Evolutionary conservation across 31 red algal genomes (phyloP).

Genomic region (Odonthalia washingtoniensis): DNA sequence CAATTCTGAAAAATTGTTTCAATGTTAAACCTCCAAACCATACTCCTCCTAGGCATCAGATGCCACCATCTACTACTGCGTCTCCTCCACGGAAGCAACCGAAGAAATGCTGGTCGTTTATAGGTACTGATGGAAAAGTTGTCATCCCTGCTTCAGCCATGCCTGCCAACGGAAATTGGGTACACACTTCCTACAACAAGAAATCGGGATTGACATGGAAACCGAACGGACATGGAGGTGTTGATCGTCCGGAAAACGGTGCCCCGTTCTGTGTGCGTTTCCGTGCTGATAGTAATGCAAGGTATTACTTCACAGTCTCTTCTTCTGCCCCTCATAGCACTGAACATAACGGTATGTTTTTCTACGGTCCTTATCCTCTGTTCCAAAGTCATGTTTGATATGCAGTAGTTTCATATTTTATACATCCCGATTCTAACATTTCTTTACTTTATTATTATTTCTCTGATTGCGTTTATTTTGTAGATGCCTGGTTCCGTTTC

Average conservation of each 20-base stretch:
- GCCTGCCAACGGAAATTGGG: neutral
- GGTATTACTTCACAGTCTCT: constrained; percentile 40
- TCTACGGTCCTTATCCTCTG: neutral
- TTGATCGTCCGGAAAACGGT: constrained; percentile 50
- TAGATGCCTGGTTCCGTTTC: constrained; percentile 71
- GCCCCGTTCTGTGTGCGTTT: constrained; percentile 29
- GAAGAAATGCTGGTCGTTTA: constrained; percentile 1
- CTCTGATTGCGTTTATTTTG: too few relatives aligned
- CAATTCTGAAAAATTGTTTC: constrained; percentile 14
- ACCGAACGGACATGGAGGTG: constrained; percentile 26
- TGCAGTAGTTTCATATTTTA: too few relatives aligned
- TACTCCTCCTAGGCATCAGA: too few relatives aligned
- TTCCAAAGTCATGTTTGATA: too few relatives aligned
- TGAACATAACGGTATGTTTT: constrained; percentile 73
- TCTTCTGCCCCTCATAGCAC: constrained; percentile 52
- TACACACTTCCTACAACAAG: neutral
- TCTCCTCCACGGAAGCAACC: too few relatives aligned
- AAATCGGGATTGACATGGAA: constrained; percentile 44
- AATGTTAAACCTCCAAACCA: neutral
- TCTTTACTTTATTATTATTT: too few relatives aligned
- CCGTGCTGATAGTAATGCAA: constrained; percentile 2
- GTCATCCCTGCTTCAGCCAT: neutral
- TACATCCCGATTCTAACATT: too few relatives aligned
- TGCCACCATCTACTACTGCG: too few relatives aligned
- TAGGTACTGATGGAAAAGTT: neutral